Conservation (phyloP, 305 asterid species). For the Ruellia speciosa region DNA sequence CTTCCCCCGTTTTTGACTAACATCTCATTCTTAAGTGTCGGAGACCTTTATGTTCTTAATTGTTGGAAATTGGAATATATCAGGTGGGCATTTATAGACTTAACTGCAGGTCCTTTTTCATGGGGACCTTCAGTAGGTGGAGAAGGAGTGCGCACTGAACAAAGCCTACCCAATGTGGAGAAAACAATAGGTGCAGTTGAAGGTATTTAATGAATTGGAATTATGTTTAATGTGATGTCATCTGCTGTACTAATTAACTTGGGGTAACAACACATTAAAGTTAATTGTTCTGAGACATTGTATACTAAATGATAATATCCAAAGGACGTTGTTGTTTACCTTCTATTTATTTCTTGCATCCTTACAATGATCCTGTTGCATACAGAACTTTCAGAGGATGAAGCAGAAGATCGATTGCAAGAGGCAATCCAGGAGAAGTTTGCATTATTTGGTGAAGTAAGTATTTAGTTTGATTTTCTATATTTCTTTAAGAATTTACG, state of each 20-base stretch:
- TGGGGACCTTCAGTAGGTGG: slow-evolving; percentile 99
- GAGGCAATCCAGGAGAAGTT: slow-evolving; percentile 96
- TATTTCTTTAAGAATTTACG: not conserved
- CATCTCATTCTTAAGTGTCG: not conserved
- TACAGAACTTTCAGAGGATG: slow-evolving; percentile 95
- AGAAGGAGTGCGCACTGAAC: slow-evolving; percentile 96
- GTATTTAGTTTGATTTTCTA: slow-evolving; percentile 26
- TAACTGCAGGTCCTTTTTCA: slow-evolving; percentile 91
- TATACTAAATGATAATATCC: slow-evolving; percentile 15
- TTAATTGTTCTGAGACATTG: slow-evolving; percentile 12
- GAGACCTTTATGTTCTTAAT: slow-evolving; percentile 20
- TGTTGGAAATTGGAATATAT: slow-evolving; percentile 25
- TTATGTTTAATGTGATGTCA: slow-evolving; percentile 18
- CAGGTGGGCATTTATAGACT: slow-evolving; percentile 98
- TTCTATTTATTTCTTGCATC: slow-evolving; percentile 11
- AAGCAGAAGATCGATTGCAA: slow-evolving; percentile 95
- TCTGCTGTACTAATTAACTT: slow-evolving; percentile 13
- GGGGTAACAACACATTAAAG: slow-evolving; percentile 7
- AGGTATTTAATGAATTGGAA: slow-evolving; percentile 38
- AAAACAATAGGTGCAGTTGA: slow-evolving; percentile 89
- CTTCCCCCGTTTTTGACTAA: not conserved
- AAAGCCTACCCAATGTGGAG: slow-evolving; percentile 86
- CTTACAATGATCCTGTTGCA: slow-evolving; percentile 22
- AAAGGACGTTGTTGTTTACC: slow-evolving; percentile 10
- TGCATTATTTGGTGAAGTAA: slow-evolving; percentile 92